phyloP scores from a whole-genome alignment of 2,329 filamentous ascomycete genomes.

The Elsinoe ampelina region DNA sequence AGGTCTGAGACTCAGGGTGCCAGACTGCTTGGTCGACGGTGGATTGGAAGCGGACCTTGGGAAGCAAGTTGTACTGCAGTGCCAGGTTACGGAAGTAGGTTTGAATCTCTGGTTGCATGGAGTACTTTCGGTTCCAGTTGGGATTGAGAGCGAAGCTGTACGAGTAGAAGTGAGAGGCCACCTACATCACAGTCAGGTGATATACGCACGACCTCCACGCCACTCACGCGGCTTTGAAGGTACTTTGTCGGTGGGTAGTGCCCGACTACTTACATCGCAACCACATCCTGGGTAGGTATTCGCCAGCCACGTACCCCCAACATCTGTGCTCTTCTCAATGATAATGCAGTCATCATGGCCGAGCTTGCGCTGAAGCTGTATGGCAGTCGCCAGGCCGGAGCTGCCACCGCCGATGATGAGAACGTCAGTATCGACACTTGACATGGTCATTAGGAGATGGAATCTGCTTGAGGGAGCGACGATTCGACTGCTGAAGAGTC shows the following conservation, averaged over 20 bases:
- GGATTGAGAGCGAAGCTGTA: constrained; percentile 48
- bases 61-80: constrained; percentile 20
- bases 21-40: constrained; percentile 22
- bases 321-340: constrained; percentile 34
- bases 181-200: background rate
- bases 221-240: too few species aligned
- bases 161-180: constrained; percentile 37
- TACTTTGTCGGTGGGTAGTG: background rate
- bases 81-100: constrained; percentile 21
- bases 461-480: too few species aligned
- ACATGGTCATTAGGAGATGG: background rate
- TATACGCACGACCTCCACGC: background rate
- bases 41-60: constrained; percentile 20
- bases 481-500: too few species aligned
- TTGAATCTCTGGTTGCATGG: constrained; percentile 23
- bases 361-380: constrained; percentile 36
- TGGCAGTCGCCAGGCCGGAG: constrained; percentile 38
- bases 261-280: constrained; percentile 25
- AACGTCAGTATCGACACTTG: constrained; percentile 37
- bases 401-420: constrained; percentile 44
- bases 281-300: constrained; percentile 32
- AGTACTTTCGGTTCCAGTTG: constrained; percentile 39
- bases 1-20: constrained; percentile 20
- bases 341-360: constrained; percentile 33
- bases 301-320: constrained; percentile 30